These are phyloP conservation scores for Hymenoscyphus infarciens DNA, from an alignment of 2,329 filamentous ascomycete species.

Conservation along the genomic window DNA sequence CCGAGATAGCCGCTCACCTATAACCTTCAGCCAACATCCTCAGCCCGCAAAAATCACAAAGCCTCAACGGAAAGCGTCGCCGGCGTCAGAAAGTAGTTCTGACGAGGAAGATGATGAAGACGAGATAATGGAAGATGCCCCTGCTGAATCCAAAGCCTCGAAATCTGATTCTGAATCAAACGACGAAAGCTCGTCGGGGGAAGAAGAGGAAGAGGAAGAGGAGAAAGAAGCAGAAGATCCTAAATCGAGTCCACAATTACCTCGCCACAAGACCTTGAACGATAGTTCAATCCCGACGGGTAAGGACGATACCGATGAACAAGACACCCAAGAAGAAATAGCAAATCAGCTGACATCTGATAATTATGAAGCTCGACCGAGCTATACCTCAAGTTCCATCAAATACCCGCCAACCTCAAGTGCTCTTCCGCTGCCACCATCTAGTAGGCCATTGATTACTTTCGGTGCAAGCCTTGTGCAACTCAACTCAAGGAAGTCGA, in stretches of 20 bases:
- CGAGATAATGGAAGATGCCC: constrained; percentile 3
- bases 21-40: constrained; percentile 26
- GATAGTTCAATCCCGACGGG: constrained; percentile 10
- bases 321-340: constrained; percentile 30
- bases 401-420: constrained; percentile 18
- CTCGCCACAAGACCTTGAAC: constrained; percentile 6
- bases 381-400: constrained; percentile 11
- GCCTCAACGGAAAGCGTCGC: constrained; percentile 3
- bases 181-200: constrained; percentile 1
- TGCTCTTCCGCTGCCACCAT: neutral
- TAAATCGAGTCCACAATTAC: constrained; percentile 21
- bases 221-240: constrained; percentile 11
- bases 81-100: constrained; percentile 4
- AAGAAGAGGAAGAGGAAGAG: constrained; percentile 15
- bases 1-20: constrained; percentile 32
- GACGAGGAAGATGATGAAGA: constrained; percentile 7
- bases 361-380: constrained; percentile 26
- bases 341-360: constrained; percentile 32
- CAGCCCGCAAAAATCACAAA: constrained; percentile 7
- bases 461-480: constrained; percentile 10
- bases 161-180: neutral
- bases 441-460: constrained; percentile 16
- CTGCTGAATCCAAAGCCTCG: neutral
- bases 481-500: constrained; percentile 18
- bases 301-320: constrained; percentile 24